Base-by-base conservation (phyloP, 192 early-diverging fungal species). In the Entophlyctis helioformis region DNA sequence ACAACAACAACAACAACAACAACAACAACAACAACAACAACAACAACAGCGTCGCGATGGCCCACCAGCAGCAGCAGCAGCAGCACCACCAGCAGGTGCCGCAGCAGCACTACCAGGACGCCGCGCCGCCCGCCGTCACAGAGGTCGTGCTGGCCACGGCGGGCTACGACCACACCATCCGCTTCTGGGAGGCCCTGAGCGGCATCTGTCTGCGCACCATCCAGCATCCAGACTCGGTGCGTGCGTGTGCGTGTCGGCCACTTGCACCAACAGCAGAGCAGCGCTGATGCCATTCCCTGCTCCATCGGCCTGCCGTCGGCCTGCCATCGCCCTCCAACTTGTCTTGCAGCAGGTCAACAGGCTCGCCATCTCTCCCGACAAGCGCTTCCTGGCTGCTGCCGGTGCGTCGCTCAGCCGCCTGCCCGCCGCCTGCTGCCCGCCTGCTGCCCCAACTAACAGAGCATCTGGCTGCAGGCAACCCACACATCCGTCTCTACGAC, bases 321-420 rank as follows among this genome's bases (percentile, higher is more conserved):
- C n/a, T n/a, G n/a, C n/a, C n/a, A n/a, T n/a, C 29, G 4, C 6
- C 29, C 29, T 31, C 29, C 29, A 31, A 31, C 11, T 4, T 11
- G 29, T 11, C 29, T 31, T 31, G 29, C 29, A 88, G 86, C 86
- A 89, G 80, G 84, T 91, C 18, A 91, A 91, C 57, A 58, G 80
- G 37, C 60, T 91, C 24, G 78, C 79, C 29, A 89, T 91, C 10
- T 89, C 88, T 11, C 86, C 86, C 7, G 88, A 91, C 56, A 91
- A 91, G 48, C 70, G 86, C 19, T 83, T 79, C 54, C 57, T 91
- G 13, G 88, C 80, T 12, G 88, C 88, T 10, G 85, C 86, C 22
- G 86, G 83, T 74, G 54, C 5, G 54, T 42, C 10, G 18, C 29
- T 11, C 20, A 18, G 19, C 10, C n/a, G n/a, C n/a, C 1, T 40